phyloP scores from a whole-genome alignment of 2,329 filamentous ascomycete species.

The Apiospora koreana region DNA sequence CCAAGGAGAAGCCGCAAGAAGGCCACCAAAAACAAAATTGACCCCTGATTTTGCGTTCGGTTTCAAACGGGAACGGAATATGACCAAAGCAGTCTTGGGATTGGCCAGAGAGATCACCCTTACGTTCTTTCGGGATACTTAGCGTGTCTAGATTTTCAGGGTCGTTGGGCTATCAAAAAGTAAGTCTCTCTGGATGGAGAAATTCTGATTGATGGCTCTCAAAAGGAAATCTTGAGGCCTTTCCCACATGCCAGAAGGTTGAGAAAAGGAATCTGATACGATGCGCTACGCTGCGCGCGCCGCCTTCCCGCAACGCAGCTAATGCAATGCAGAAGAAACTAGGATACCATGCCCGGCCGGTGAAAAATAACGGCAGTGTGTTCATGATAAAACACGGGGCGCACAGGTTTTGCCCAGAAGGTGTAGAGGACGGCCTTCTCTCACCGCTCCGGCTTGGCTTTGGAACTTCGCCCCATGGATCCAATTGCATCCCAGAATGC shows the following conservation, averaged over 20 bases:
- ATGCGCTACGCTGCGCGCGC: neutral
- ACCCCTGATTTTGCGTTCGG: neutral
- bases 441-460: constrained; percentile 1
- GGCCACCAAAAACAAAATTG: neutral
- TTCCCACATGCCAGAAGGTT: neutral
- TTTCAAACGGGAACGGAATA: neutral
- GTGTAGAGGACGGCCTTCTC: no score
- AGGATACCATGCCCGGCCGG: neutral
- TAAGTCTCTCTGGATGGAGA: no score
- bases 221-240: neutral
- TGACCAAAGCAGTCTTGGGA: neutral
- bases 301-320: neutral
- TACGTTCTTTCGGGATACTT: neutral
- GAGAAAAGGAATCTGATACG: neutral
- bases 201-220: no score
- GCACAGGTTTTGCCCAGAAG: neutral
- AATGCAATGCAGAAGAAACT: constrained; percentile 1
- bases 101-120: neutral
- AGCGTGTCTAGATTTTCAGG: neutral
- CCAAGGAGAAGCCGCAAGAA: neutral
- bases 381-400: neutral
- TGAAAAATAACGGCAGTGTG: neutral
- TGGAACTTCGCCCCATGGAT: neutral
- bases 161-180: no score
- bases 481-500: neutral